phyloP scores from a whole-genome alignment of 192 early-diverging fungal species.

The Lobosporangium transversale region DNA sequence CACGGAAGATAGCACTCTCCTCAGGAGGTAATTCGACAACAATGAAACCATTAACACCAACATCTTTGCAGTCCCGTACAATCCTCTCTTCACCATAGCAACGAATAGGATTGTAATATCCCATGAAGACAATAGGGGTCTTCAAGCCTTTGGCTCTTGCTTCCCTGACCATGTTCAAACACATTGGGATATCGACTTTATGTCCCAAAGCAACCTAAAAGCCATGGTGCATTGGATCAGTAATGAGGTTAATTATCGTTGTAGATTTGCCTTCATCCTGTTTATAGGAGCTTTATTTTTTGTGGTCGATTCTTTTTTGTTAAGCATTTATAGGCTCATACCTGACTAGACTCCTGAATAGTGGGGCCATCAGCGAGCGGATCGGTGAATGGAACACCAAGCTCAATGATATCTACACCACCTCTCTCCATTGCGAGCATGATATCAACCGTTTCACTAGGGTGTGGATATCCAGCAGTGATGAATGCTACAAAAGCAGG shows the following conservation, averaged over 20 bases:
- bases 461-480: slow-evolving; percentile 91
- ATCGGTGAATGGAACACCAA: slow-evolving; percentile 98
- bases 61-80: slow-evolving; percentile 83
- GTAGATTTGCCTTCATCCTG: too few relatives aligned
- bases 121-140: slow-evolving; percentile 97
- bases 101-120: slow-evolving; percentile 98
- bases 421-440: slow-evolving; percentile 90
- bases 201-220: slow-evolving; percentile 82
- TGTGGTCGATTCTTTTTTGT: too few relatives aligned
- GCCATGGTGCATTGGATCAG: too few relatives aligned
- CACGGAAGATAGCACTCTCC: slow-evolving; percentile 89
- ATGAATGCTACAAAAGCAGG: slow-evolving; percentile 94
- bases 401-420: slow-evolving; percentile 95
- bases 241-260: background rate
- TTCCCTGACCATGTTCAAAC: slow-evolving; percentile 81
- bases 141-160: slow-evolving; percentile 86
- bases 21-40: slow-evolving; percentile 98
- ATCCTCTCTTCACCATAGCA: slow-evolving; percentile 92
- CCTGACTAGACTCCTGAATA: slow-evolving; percentile 91
- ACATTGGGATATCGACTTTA: slow-evolving; percentile 79
- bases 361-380: slow-evolving; percentile 97
- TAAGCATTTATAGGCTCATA: too few relatives aligned
- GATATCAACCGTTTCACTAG: slow-evolving; percentile 81
- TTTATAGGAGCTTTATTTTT: too few relatives aligned
- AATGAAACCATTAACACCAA: slow-evolving; percentile 95